Evolutionary conservation across 2,329 filamentous ascomycete genomes (phyloP).

Genomic region (Cordyceps militaris): DNA sequence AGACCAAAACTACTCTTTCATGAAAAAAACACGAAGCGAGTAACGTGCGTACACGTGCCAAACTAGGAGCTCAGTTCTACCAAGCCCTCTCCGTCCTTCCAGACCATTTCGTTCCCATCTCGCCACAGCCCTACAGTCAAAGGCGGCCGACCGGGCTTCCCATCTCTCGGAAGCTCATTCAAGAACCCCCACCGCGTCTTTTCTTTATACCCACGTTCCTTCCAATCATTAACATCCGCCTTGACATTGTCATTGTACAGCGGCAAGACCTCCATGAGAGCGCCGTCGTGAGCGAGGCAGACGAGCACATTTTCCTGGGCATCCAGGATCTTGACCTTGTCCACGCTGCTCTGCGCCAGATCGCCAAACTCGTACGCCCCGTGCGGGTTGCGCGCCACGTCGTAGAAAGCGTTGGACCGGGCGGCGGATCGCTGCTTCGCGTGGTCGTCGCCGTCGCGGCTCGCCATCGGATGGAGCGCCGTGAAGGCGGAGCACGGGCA

Average conservation of each 20-base stretch:
- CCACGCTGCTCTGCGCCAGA: slow-evolving; percentile 4
- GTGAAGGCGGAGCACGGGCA: slow-evolving; percentile 8
- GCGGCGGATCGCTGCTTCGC: not conserved
- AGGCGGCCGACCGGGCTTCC: not conserved
- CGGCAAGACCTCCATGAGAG: not conserved
- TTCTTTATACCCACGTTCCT: slow-evolving; percentile 2
- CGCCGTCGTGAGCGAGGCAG: slow-evolving; percentile 10
- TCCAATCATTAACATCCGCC: slow-evolving; percentile 4
- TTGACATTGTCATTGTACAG: not conserved
- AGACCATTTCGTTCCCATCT: not conserved
- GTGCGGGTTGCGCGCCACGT: not conserved
- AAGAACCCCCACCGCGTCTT: slow-evolving; percentile 1
- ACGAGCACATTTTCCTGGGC: slow-evolving; percentile 8
- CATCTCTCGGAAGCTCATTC: slow-evolving; percentile 8
- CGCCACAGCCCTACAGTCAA: not conserved
- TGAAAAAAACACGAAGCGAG: too few relatives aligned
- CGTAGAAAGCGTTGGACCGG: slow-evolving; percentile 5
- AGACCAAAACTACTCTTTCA: too few relatives aligned
- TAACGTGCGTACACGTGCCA: too few relatives aligned
- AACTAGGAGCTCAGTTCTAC: not conserved
- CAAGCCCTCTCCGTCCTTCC: not conserved
- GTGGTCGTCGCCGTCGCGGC: not conserved
- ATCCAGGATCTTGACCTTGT: slow-evolving; percentile 9
- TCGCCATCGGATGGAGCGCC: not conserved
- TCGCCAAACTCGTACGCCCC: slow-evolving; percentile 1